Base-by-base conservation (phyloP, 2,329 filamentous ascomycete species). In the Aspergillus unguis region DNA sequence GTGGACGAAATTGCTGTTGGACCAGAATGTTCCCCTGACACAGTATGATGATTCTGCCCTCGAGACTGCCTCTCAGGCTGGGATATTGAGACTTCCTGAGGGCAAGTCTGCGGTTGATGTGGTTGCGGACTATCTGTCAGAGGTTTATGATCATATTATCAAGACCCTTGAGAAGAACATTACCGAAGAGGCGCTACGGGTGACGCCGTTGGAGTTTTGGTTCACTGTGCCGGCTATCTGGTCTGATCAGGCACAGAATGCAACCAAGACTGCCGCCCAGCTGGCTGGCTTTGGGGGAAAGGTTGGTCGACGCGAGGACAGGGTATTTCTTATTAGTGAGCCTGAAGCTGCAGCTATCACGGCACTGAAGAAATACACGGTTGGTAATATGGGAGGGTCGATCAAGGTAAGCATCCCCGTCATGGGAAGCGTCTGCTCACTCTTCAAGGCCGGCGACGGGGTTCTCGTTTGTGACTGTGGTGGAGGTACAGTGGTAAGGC, bases 1-100 rank as follows among this genome's bases (percentile, higher is more conserved):
- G 1, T 68, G 65, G 66, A 65, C 61, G n/a, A 69, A 69, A 48
- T 53, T 68, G 8, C 50, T 65, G 5, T 55, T 69, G 2, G 66
- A 66, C 33, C 31, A 50, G 9, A 48, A 58, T 17, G 53, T 43
- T 2, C 43, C 54, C 7, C n/a, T 52, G 1, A 56, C 61, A 0
- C 44, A 61, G n/a, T 61, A 57, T 44, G 64, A 67, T 37, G 61
- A 48, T 25, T 10, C 44, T 26, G 46, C 50, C 3, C 37, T 63
- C 3, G 48, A 54, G 8, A 27, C 45, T 1, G 48, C 50, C 6
- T 46, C 48, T 2, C 44, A 48, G 6, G 42, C 47, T 6, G 58
- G 58, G 0, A 52, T 65, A 7, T 23, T 65, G 10, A 44, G 55
- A 27, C 42, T 63, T n/a, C 62, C 63, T 3, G 33, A 42, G 11